phyloP scores from a whole-genome alignment of 2,329 filamentous ascomycete genomes.

The Trichophyton verrucosum region DNA sequence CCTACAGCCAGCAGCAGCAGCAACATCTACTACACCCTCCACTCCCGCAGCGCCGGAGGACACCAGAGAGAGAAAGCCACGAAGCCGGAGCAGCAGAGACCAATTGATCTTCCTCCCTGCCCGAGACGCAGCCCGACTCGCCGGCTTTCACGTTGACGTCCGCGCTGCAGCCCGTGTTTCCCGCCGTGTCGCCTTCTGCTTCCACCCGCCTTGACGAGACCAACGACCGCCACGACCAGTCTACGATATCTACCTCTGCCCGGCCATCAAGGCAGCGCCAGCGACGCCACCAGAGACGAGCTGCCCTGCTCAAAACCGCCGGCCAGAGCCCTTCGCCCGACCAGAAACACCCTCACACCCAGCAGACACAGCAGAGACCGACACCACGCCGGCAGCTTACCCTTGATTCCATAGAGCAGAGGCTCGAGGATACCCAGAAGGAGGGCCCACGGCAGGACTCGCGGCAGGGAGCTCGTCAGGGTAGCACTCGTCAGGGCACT shows the following conservation, averaged over 20 bases:
- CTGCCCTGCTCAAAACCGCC: conserved; percentile 24
- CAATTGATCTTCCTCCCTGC: background rate
- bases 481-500: conserved; percentile 13
- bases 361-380: background rate
- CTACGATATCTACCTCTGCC: conserved; percentile 29
- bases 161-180: conserved; percentile 15
- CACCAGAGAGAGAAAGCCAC: background rate
- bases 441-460: background rate
- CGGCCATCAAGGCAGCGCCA: conserved; percentile 31
- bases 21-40: background rate
- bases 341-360: no score
- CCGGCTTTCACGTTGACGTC: background rate
- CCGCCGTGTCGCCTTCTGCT: conserved; percentile 32
- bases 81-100: background rate
- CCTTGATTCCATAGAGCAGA: conserved; percentile 3
- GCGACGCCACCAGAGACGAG: conserved; percentile 27
- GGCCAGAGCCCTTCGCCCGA: conserved; percentile 21
- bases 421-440: background rate
- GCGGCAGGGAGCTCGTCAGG: conserved; percentile 18
- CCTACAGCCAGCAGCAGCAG: background rate
- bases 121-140: background rate
- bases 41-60: background rate
- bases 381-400: background rate
- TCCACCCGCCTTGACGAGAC: conserved; percentile 38
- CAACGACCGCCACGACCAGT: conserved; percentile 42